Base-by-base conservation (phyloP, 2,329 filamentous ascomycete genomes). In the Aspergillus ochraceoroseus region DNA sequence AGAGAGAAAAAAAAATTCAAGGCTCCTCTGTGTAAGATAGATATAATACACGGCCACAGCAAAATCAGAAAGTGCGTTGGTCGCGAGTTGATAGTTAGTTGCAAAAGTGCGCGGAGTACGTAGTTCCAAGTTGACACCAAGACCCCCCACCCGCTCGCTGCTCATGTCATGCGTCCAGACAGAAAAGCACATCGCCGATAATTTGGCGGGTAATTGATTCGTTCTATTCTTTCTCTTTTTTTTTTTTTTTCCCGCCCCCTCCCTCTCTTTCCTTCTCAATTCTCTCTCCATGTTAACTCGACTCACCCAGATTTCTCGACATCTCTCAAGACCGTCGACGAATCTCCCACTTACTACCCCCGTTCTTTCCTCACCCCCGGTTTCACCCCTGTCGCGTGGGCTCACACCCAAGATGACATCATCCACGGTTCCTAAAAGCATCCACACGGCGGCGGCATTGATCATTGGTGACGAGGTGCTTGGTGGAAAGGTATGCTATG, bases 381-480 rank as follows among this genome's bases (percentile, higher is more conserved):
- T 46, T 27, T 38, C 48, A 31, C 40, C 45, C 25, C 35, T 47
- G 32, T 34, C 41, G 37, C 45, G 46, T 41, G 36, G 13, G 42
- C 54, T 44, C 18, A 43, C 29, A 9, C 34, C 51, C 44, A 59
- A 56, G 40, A 70, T 70, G 67, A 68, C 67, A 67, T 70, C 68
- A 68, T 66, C 62, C 41, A 50, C 52, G 19, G 50, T 52, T 23
- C 41, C 53, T 51, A 62, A 58, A 33, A 53, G 52, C 49, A 57
- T 96, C 53, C 82, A 87, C 60, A 95, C 89, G 32, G 92, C 90
- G 7, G 90, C 85, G 41, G 94, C 87, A 64, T 69, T 96, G 49
- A 88, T 98, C 45, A 96, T 98, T 56, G 90, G 90, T n/a, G 90
- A 96, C 67, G 90, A 95, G 65, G 88, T 96, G 4, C 74, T 96